Percentiles rank a stretch among this genome's conserved stretches.
These are phyloP conservation scores for Ceratocystis smalleyi DNA, from an alignment of 2,329 filamentous ascomycete species.

Conservation along the genomic window DNA sequence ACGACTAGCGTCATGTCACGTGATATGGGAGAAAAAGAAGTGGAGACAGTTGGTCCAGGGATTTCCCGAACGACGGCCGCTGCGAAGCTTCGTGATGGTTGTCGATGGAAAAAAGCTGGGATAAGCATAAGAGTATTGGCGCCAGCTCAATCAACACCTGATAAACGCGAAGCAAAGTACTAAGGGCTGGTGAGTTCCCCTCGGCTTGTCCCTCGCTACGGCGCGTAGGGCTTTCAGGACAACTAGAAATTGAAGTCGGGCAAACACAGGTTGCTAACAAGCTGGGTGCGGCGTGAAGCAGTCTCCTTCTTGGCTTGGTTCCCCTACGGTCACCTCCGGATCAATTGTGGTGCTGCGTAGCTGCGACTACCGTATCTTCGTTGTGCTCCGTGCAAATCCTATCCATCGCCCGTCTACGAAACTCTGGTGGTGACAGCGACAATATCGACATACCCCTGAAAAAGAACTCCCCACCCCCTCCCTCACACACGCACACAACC, in stretches of 20 bases:
- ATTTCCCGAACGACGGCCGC: slow-evolving; percentile 3
- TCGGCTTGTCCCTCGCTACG: no score
- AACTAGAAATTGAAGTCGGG: neutral
- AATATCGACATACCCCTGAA: neutral
- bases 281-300: neutral
- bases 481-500: neutral
- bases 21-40: neutral
- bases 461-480: neutral
- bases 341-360: neutral
- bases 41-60: neutral
- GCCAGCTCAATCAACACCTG: no score
- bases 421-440: neutral
- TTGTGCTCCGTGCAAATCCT: neutral
- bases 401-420: neutral
- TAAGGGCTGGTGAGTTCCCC: no score
- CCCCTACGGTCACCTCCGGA: neutral
- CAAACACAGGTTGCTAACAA: neutral
- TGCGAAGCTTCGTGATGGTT: neutral
- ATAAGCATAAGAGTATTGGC: neutral
- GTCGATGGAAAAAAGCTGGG: neutral
- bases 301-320: neutral
- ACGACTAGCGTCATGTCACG: slow-evolving; percentile 1
- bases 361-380: neutral
- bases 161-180: no score
- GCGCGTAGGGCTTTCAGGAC: no score